These are phyloP conservation scores for Kandelia obovata DNA, from an alignment of 345 rosid genomes.

Conservation along the genomic window DNA sequence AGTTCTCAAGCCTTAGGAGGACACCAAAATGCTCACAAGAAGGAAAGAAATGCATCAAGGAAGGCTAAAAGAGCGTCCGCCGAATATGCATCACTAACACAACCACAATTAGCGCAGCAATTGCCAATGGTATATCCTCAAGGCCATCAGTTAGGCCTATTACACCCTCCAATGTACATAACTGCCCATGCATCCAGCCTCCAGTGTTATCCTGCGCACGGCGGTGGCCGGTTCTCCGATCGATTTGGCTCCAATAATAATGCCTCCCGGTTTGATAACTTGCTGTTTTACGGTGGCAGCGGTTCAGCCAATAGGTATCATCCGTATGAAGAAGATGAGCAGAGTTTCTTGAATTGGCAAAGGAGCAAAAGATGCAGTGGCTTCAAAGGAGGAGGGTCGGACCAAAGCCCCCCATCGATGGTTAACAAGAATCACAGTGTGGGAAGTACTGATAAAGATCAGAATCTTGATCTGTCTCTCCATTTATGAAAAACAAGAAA, in stretches of 20 bases:
- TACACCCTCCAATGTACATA: constrained; percentile 46
- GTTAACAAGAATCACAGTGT: constrained; percentile 16
- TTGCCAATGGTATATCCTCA: constrained; percentile 39
- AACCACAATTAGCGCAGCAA: constrained; percentile 25
- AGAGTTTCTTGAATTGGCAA: constrained; percentile 36
- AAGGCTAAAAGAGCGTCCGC: constrained; percentile 59
- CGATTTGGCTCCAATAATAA: constrained; percentile 33
- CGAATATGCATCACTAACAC: constrained; percentile 30
- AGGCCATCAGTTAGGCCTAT: constrained; percentile 31
- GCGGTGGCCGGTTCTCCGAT: constrained; percentile 19
- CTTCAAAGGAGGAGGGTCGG: constrained; percentile 12
- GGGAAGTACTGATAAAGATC: constrained; percentile 34
- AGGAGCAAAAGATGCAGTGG: constrained; percentile 33
- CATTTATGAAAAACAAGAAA: constrained; percentile 47
- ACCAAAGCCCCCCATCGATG: constrained; percentile 5
- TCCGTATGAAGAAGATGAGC: constrained; percentile 19
- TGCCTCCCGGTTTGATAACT: constrained; percentile 34
- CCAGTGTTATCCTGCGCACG: constrained; percentile 28
- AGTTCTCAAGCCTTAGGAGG: constrained; percentile 96
- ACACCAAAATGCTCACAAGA: constrained; percentile 96
- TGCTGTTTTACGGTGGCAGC: constrained; percentile 16
- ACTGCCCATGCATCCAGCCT: constrained; percentile 48
- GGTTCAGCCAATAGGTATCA: constrained; percentile 8
- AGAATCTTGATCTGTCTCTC: constrained; percentile 72
- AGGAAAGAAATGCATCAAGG: constrained; percentile 70